Conservation (phyloP, 441 rosid species). For the Populus hybrid region DNA sequence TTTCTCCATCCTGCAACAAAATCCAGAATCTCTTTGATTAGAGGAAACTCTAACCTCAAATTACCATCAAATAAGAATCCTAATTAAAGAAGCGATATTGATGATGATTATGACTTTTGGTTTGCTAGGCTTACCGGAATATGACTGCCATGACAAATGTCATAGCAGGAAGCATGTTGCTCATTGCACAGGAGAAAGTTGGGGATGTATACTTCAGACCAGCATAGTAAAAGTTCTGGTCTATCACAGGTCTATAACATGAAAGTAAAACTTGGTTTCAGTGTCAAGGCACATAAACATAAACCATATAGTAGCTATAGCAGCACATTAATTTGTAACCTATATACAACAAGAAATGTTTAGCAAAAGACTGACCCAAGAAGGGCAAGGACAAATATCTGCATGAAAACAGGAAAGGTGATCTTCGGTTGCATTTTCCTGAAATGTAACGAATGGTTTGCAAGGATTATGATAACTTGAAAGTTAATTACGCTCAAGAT, state of each 20-base stretch:
- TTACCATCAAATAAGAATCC: not conserved
- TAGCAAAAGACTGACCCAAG: constrained; percentile 57
- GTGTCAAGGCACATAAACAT: not conserved
- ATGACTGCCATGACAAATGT: constrained; percentile 77
- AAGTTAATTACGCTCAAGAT: not conserved
- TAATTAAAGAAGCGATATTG: not conserved
- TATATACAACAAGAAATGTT: not conserved
- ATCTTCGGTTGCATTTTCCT: constrained; percentile 82
- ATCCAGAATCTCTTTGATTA: not conserved
- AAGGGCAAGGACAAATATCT: constrained; percentile 74
- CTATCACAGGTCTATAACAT: constrained; percentile 75
- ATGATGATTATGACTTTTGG: not conserved
- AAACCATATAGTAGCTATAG: not conserved
- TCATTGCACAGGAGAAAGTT: constrained; percentile 82
- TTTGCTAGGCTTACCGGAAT: constrained; percentile 45
- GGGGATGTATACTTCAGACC: constrained; percentile 88
- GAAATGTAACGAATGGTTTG: not conserved
- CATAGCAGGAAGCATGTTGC: constrained; percentile 85
- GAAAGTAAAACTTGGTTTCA: not conserved
- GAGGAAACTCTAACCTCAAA: not conserved
- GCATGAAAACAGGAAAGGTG: constrained; percentile 67
- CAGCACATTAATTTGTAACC: not conserved
- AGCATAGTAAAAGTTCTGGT: constrained; percentile 87
- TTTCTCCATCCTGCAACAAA: constrained; percentile 64
- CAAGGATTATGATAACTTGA: not conserved